Percentiles rank a stretch among this genome's conserved stretches.
Conservation (phyloP, 306 rosid species). For the Albizia julibrissin region DNA sequence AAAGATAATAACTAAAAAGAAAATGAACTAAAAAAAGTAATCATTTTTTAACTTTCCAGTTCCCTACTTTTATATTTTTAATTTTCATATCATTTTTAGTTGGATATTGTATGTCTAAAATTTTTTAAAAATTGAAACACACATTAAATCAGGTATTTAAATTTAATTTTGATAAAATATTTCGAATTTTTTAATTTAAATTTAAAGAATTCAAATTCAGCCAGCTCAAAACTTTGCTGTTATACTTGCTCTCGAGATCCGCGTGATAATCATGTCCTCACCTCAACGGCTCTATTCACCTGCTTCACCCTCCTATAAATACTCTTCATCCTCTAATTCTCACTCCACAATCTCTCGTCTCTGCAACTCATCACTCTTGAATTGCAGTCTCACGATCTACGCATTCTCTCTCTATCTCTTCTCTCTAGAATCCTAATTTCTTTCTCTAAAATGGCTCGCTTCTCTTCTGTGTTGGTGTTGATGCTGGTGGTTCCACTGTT, state of each 20-base stretch:
- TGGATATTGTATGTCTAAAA: not conserved
- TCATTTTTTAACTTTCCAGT: not conserved
- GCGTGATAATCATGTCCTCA: not conserved
- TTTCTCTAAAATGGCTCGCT: constrained; percentile 41
- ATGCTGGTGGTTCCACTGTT: constrained; percentile 37
- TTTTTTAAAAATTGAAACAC: not conserved
- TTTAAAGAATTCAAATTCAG: not conserved
- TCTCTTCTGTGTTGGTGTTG: constrained; percentile 10
- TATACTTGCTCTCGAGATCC: not conserved
- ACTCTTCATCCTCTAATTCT: not conserved
- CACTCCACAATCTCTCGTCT: not conserved
- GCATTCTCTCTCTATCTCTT: not conserved
- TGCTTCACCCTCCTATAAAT: not conserved
- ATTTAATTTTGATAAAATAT: not conserved
- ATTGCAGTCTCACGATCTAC: not conserved
- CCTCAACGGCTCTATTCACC: not conserved
- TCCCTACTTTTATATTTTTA: not conserved
- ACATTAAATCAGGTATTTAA: not conserved
- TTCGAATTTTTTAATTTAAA: not conserved
- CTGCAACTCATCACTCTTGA: not conserved
- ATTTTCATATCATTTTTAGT: not conserved
- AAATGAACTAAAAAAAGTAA: too few species aligned
- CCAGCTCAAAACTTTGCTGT: not conserved
- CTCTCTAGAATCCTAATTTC: too few species aligned
- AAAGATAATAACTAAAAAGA: too few species aligned